Percentiles rank a stretch among this genome's conserved stretches.
Evolutionary conservation across 192 early-diverging fungal species (phyloP).

Genomic region (Dissophora ornata): DNA sequence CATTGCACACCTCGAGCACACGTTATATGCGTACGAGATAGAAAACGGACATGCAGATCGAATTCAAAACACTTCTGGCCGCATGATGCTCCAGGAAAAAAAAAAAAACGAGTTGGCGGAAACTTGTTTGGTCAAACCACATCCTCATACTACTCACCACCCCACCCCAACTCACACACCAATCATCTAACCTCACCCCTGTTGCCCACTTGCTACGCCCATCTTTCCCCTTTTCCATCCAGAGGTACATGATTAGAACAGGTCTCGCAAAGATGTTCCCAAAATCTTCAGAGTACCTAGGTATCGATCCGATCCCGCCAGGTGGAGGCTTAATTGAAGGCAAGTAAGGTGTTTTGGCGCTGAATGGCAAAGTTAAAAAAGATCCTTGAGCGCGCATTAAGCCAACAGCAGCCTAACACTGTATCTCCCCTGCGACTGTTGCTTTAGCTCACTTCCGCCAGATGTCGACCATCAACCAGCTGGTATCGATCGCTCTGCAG

Average conservation of each 20-base stretch:
- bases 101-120: neutral
- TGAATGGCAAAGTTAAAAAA: too few species aligned
- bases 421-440: too few species aligned
- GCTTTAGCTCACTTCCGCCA: constrained; percentile 55
- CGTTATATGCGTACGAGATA: constrained; percentile 24
- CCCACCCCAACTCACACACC: too few species aligned
- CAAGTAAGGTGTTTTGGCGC: too few species aligned
- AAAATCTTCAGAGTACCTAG: constrained; percentile 53
- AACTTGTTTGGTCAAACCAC: neutral
- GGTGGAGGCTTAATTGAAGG: constrained; percentile 48
- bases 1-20: constrained; percentile 41
- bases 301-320: constrained; percentile 28
- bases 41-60: constrained; percentile 24
- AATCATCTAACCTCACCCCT: too few species aligned
- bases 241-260: constrained; percentile 53
- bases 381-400: too few species aligned
- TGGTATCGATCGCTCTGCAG: constrained; percentile 61
- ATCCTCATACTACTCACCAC: neutral
- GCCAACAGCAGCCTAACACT: too few species aligned
- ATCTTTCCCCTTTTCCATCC: neutral
- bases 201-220: neutral
- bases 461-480: constrained; percentile 59
- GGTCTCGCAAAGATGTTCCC: constrained; percentile 55
- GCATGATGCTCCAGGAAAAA: constrained; percentile 31
- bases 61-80: constrained; percentile 23